Conservation (phyloP, 306 rosid species). For the Begonia fuchsioides region DNA sequence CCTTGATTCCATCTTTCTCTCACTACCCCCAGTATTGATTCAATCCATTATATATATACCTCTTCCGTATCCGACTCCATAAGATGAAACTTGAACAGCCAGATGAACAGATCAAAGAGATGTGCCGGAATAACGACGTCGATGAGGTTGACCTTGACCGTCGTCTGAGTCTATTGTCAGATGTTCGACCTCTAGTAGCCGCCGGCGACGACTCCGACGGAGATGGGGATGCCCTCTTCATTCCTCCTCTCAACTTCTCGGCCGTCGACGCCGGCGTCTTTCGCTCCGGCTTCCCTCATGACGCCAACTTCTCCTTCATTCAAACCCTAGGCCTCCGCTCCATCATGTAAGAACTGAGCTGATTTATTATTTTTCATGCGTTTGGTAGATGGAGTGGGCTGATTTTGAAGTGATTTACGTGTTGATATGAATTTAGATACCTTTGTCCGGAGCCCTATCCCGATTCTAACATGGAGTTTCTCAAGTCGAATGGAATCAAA, state of each 20-base stretch:
- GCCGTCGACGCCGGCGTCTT: constrained; percentile 92
- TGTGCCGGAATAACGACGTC: constrained; percentile 36
- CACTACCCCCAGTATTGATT: constrained; percentile 7
- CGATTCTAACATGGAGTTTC: constrained; percentile 64
- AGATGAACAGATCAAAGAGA: constrained; percentile 10
- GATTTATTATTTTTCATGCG: background rate
- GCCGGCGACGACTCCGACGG: constrained; percentile 5
- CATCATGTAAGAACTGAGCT: constrained; percentile 37
- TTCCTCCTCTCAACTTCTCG: constrained; percentile 90
- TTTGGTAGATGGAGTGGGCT: background rate
- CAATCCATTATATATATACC: background rate
- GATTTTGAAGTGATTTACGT: constrained; percentile 2
- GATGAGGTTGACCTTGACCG: constrained; percentile 3
- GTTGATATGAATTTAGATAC: constrained; percentile 34
- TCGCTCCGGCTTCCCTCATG: constrained; percentile 89
- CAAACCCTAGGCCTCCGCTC: constrained; percentile 81
- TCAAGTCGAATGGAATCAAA: constrained; percentile 70
- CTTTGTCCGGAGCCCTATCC: constrained; percentile 95
- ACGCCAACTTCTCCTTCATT: constrained; percentile 74
- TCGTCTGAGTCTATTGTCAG: constrained; percentile 4
- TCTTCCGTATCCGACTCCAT: background rate
- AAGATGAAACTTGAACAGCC: constrained; percentile 41
- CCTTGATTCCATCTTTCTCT: constrained; percentile 17
- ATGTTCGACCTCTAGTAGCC: background rate
- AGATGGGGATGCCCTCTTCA: constrained; percentile 41